Evolutionary conservation across 1,284 basidiomycete species (phyloP), one percentile per base, ranked within the genome.

Genomic region (Cryptococcus floricola): DNA sequence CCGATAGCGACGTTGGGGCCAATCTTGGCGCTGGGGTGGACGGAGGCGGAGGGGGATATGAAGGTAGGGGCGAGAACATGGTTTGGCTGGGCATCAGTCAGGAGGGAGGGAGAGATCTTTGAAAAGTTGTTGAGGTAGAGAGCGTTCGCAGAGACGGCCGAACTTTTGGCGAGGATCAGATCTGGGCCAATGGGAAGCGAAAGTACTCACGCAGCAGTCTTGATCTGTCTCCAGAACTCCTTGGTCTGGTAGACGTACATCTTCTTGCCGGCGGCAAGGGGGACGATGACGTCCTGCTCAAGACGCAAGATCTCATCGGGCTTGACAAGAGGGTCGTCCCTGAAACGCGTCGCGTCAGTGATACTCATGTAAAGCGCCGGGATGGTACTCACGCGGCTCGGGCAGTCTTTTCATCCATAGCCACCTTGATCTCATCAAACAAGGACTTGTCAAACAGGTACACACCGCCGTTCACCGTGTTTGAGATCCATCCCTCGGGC

Each of bases 231-330:
- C 80, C 80, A 81, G 59, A 79, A 79, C 43, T 78, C 74, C 14
- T 62, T 70, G n/a, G 76, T 77, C 65, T 78, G 74, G 72, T 77
- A 80, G 8, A 80, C 80, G 59, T 76, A 80, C 56, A 81, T 76
- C 69, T 81, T 81, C 56, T 71, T 71, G 37, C 65, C 54, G 13
- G 76, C 74, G 1, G 79, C 78, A 5, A 81, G 69, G 12, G 80
- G 79, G 7, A 77, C 78, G 46, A 81, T 77, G 45, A 81, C 80
- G 61, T 81, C 80, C 65, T 81, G 80, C 61, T 81, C 80, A 37
- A 81, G 68, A 39, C 79, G 77, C 13, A 81, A 69, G 55, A 79
- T 78, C 54, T 81, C 80, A 64, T 80, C 79, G 6, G 71, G 68
- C 48, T 77, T 66, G 53, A 74, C 63, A 18, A 79, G 67, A 0